Base-by-base conservation (phyloP, 306 rosid genomes). In the Lathyrus aphaca region DNA sequence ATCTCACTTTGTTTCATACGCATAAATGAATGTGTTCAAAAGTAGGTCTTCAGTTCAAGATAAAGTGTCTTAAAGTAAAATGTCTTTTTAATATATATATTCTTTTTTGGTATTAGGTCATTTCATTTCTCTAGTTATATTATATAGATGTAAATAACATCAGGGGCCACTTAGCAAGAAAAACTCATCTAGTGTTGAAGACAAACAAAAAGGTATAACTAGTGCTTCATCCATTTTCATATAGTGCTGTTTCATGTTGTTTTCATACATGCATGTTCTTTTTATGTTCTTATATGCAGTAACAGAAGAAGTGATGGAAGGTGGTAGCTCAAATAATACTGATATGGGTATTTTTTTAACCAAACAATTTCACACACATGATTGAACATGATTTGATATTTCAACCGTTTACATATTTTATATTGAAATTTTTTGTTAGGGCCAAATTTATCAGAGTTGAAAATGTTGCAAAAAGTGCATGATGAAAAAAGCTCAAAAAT, bases 271-370 rank as follows among this genome's bases (percentile, higher is more conserved):
- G n/a, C 9, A 16, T 55, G 38, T 54, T 23, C 11, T 55, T 14
- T 23, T 21, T 6, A 53, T 63, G 6, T 74, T 75, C 5, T 61
- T 11, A 27, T 73, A 38, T 64, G 57, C 37, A 56, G 74, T 18
- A 38, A 60, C 60, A 40, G 61, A 73, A 60, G 72, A 76, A 71
- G 55, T 49, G 37, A 83, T 86, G 86, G 86, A 86, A 50, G 75
- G 51, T 45, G 67, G 45, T 38, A 35, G 75, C 64, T 79, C 85
- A 19, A 60, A 55, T 45, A 38, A 1, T 60, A 19, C 43, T 15
- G 27, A 21, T 29, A 13, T 76, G 63, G 82, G 84, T 79, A 75
- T 27, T n/a, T n/a, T n/a, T n/a, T 18, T 19, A 58, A 40, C 44
- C 48, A 15, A n/a, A 46, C 53, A 46, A 46, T 6, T 46, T 7